Base-by-base conservation (phyloP, 2,329 filamentous ascomycete species). In the Colletotrichum trifolii region DNA sequence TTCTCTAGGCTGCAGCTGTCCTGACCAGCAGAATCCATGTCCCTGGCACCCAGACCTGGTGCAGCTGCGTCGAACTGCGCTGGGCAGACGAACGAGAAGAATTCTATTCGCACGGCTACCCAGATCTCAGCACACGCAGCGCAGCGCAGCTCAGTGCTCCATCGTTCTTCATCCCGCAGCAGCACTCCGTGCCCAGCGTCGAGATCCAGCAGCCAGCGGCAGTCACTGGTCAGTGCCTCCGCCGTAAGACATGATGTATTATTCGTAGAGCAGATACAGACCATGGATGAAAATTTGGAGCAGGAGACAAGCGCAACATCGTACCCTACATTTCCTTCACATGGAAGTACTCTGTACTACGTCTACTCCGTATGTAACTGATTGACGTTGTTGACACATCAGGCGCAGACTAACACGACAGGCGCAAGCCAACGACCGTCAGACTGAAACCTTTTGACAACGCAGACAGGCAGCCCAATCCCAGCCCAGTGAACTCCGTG, bases 11-110 rank as follows among this genome's bases (percentile, higher is more conserved):
- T 66, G 63, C 63, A 66, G 63, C 59, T 57, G 47, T 57, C 39
- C 42, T 63, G 63, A 57, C 58, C 58, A 56, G 52, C 58, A 63
- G 53, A 59, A 59, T 46, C 63, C 59, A 63, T 66, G 58, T 48
- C 58, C 58, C 63, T 62, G 63, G 62, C 62, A 65, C 57, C 52
- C 36, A 50, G 17, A 61, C 57, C 50, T 55, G 42, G 52, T 66
- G 58, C 40, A 42, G 33, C 40, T 10, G 42, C 13, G 13, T 17
- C 46, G 49, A 47, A 15, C 11, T 12, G 25, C 34, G 25, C 35
- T 40, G 39, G 46, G 45, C 34, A 58, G 57, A 45, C 53, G 56
- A 53, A 60, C 47, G 15, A 53, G 48, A 50, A 50, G 17, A 17
- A 48, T 50, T 36, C 55, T 58, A 50, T 58, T 58, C 55, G 55